A percentile compares a stretch with the other conserved stretches of the same genome.
phyloP scores from a whole-genome alignment of 2,329 filamentous ascomycete species.

The Microascus cirrosus region DNA sequence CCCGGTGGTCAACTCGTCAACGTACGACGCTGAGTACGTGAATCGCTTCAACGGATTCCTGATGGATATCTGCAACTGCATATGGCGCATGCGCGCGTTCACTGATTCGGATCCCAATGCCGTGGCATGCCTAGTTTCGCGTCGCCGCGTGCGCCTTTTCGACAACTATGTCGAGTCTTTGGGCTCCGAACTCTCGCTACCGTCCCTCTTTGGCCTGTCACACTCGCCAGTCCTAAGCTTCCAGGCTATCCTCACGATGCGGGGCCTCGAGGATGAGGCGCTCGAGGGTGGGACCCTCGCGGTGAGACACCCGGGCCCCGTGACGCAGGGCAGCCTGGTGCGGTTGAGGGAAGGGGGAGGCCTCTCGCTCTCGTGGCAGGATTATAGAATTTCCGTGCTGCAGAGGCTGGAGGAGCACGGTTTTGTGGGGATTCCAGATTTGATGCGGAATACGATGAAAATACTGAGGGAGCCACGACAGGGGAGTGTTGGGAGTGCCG shows the following conservation, averaged over 20 bases:
- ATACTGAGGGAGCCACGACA: slow-evolving; percentile 44
- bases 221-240: slow-evolving; percentile 45
- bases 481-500: background rate
- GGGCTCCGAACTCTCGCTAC: slow-evolving; percentile 33
- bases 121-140: slow-evolving; percentile 39
- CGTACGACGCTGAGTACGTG: slow-evolving; percentile 49
- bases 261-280: slow-evolving; percentile 45
- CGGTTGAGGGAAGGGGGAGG: slow-evolving; percentile 56
- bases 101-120: slow-evolving; percentile 52
- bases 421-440: slow-evolving; percentile 51
- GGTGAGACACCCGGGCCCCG: slow-evolving; percentile 52
- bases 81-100: slow-evolving; percentile 69
- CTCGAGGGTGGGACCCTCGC: slow-evolving; percentile 28
- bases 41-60: slow-evolving; percentile 71
- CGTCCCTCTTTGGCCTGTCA: slow-evolving; percentile 45
- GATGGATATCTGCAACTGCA: slow-evolving; percentile 76
- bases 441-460: slow-evolving; percentile 77
- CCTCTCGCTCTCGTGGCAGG: slow-evolving; percentile 55
- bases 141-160: slow-evolving; percentile 30
- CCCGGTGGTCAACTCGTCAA: slow-evolving; percentile 19
- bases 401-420: slow-evolving; percentile 54
- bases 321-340: slow-evolving; percentile 55
- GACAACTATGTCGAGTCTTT: slow-evolving; percentile 35
- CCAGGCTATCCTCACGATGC: slow-evolving; percentile 42
- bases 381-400: slow-evolving; percentile 65